phyloP scores from a whole-genome alignment of 352 stramenopile species.

The Phytopythium ostracodes region DNA sequence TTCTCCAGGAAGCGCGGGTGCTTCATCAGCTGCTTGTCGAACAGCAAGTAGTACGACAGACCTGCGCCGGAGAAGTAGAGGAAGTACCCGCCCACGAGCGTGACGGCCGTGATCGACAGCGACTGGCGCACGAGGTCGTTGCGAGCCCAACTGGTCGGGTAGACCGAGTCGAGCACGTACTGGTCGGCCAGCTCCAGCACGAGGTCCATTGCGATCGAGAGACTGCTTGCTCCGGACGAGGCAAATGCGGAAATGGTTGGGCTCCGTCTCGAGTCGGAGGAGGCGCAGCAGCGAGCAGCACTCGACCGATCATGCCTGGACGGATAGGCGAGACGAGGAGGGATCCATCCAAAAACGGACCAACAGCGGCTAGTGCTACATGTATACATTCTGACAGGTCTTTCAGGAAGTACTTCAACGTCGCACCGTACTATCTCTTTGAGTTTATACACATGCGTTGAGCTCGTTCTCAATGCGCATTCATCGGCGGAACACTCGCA shows the following conservation, averaged over 20 bases:
- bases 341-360: too few species aligned
- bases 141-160: constrained; percentile 35
- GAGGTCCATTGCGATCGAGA: constrained; percentile 42
- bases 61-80: constrained; percentile 51
- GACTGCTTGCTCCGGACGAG: not conserved
- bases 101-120: constrained; percentile 45
- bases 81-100: constrained; percentile 45
- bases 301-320: not conserved
- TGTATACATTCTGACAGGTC: not conserved
- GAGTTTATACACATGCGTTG: not conserved
- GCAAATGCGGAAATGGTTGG: not conserved
- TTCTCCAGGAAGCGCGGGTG: constrained; percentile 68
- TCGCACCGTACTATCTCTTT: not conserved
- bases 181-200: constrained; percentile 48
- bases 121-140: constrained; percentile 41
- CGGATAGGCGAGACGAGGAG: too few species aligned
- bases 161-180: constrained; percentile 47
- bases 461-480: not conserved
- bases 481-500: not conserved
- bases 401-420: not conserved
- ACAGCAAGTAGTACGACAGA: constrained; percentile 54
- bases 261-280: not conserved
- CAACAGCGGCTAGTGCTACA: not conserved
- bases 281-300: not conserved
- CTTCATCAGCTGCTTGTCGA: constrained; percentile 56